These are phyloP conservation scores for Powellomyces hirtus DNA, from an alignment of 192 early-diverging fungal species.

Conservation along the genomic window DNA sequence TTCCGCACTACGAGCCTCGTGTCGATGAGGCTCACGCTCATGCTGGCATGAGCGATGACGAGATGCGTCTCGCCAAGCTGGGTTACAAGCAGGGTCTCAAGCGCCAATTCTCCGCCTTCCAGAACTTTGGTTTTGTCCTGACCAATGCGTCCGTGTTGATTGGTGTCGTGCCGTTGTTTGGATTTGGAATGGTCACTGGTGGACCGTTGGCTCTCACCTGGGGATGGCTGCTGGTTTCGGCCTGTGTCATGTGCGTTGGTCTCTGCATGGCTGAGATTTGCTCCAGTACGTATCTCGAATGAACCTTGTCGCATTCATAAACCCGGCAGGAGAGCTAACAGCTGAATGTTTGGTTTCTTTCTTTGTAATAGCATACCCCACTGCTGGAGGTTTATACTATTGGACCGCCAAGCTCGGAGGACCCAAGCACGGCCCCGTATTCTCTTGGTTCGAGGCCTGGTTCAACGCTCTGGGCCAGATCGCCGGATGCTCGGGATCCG, in stretches of 20 bases:
- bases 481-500: slow-evolving; percentile 32
- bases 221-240: slow-evolving; percentile 38
- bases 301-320: too few relatives aligned
- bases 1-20: too few relatives aligned
- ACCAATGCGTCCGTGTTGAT: slow-evolving; percentile 37
- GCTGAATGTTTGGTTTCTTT: too few relatives aligned
- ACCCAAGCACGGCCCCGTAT: slow-evolving; percentile 34
- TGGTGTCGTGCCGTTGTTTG: slow-evolving; percentile 35
- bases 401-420: slow-evolving; percentile 43
- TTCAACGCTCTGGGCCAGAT: slow-evolving; percentile 44
- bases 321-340: too few relatives aligned
- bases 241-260: slow-evolving; percentile 33
- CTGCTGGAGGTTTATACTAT: slow-evolving; percentile 45
- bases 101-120: slow-evolving; percentile 39
- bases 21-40: too few relatives aligned
- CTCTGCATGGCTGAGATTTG: slow-evolving; percentile 47
- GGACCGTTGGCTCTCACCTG: slow-evolving; percentile 39
- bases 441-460: slow-evolving; percentile 41
- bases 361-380: slow-evolving; percentile 27
- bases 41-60: slow-evolving; percentile 28
- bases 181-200: slow-evolving; percentile 28
- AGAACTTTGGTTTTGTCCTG: slow-evolving; percentile 38
- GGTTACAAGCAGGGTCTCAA: slow-evolving; percentile 42
- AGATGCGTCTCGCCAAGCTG: slow-evolving; percentile 37
- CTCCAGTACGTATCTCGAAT: slow-evolving; percentile 22